Conservation (phyloP, 2,329 filamentous ascomycete genomes). For the Botrytis deweyae region DNA sequence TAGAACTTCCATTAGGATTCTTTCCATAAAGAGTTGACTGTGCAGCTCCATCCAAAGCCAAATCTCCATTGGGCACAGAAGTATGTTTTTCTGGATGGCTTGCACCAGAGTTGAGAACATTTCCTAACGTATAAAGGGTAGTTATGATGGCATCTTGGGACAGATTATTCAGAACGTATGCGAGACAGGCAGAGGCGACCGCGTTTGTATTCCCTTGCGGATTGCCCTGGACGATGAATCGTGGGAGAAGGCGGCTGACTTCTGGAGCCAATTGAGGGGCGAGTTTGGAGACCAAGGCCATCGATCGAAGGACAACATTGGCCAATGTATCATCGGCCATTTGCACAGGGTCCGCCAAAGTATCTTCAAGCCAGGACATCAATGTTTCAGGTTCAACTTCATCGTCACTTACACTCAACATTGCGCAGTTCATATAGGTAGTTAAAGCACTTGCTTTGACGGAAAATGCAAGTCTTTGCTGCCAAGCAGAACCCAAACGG, state of each 20-base stretch:
- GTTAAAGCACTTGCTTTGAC: conserved; percentile 82
- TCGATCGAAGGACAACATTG: conserved; percentile 72
- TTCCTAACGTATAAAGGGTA: conserved; percentile 93
- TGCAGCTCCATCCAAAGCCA: conserved; percentile 50
- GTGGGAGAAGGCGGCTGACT: conserved; percentile 75
- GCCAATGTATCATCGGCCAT: conserved; percentile 80
- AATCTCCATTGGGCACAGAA: conserved; percentile 48
- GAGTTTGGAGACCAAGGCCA: conserved; percentile 77
- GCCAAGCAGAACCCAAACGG: conserved; percentile 78
- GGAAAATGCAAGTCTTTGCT: conserved; percentile 81
- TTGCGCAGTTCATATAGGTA: conserved; percentile 80
- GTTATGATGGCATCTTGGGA: conserved; percentile 94
- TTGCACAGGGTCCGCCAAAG: conserved; percentile 73
- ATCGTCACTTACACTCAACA: conserved; percentile 70
- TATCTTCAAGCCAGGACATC: conserved; percentile 81
- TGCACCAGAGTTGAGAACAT: conserved; percentile 77
- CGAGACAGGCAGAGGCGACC: conserved; percentile 81
- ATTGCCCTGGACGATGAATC: conserved; percentile 83
- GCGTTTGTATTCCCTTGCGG: conserved; percentile 67
- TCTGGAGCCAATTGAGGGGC: conserved; percentile 71
- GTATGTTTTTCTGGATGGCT: conserved; percentile 47
- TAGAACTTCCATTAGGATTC: conserved; percentile 69
- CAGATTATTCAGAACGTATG: conserved; percentile 74
- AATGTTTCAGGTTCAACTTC: conserved; percentile 76
- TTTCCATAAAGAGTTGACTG: conserved; percentile 53